These are phyloP conservation scores for Pythium volutum DNA, from an alignment of 352 stramenopile species.

Conservation along the genomic window DNA sequence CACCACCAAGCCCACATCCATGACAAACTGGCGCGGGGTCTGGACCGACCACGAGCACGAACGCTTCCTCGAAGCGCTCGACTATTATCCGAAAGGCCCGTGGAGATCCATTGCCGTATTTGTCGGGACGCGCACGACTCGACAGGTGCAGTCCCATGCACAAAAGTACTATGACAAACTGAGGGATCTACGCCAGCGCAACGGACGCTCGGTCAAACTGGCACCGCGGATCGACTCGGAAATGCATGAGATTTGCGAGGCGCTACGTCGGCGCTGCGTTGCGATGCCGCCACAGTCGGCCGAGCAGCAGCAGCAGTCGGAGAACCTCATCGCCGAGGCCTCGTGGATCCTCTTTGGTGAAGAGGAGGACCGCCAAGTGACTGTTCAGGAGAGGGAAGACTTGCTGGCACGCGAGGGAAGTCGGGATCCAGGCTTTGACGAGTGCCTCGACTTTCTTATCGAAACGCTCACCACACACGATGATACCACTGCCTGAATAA, in stretches of 20 bases:
- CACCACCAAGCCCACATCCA: too few relatives aligned
- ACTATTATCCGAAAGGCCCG: slow-evolving; percentile 19
- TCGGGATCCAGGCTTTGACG: slow-evolving; percentile 1
- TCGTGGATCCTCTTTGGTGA: too few relatives aligned
- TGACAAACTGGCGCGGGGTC: too few relatives aligned
- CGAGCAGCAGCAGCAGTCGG: neutral
- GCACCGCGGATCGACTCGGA: neutral
- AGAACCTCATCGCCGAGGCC: neutral
- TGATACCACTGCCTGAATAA: too few relatives aligned
- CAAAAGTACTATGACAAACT: slow-evolving; percentile 30
- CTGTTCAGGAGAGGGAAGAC: too few relatives aligned
- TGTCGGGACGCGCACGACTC: slow-evolving; percentile 19
- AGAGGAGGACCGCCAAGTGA: too few relatives aligned
- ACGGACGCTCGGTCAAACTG: slow-evolving; percentile 19
- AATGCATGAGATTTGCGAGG: slow-evolving; percentile 8
- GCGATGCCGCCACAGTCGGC: neutral
- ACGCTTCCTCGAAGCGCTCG: slow-evolving; percentile 27
- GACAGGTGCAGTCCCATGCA: slow-evolving; percentile 24
- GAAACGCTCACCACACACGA: too few relatives aligned
- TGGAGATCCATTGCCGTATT: slow-evolving; percentile 13
- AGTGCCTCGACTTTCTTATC: slow-evolving; percentile 40
- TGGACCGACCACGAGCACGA: slow-evolving; percentile 28
- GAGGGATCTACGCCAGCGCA: slow-evolving; percentile 42
- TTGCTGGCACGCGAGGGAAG: too few relatives aligned
- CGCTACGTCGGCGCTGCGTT: slow-evolving; percentile 6